Conservation (phyloP, 371 early-diverging fungal species). For the Chytridium lagenaria region DNA sequence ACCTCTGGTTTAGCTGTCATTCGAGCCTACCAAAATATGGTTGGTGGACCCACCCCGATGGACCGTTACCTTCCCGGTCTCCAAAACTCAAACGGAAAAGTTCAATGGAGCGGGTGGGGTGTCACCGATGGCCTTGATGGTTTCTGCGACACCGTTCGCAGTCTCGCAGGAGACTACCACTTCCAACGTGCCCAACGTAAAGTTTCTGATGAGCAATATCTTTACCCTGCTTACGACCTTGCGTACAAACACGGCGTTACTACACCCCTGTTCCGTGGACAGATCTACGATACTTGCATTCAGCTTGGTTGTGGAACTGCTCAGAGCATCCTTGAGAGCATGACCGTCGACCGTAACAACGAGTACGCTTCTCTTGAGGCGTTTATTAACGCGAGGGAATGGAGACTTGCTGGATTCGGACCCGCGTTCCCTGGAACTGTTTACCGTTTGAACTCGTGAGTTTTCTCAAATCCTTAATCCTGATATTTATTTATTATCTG, state of each 20-base stretch:
- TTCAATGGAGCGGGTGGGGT: neutral
- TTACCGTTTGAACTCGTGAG: constrained; percentile 3
- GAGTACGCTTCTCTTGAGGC: neutral
- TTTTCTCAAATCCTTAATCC: too few species aligned
- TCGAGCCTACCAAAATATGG: neutral
- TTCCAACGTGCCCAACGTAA: neutral
- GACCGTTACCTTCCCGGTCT: neutral
- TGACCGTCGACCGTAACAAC: neutral
- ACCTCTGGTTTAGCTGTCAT: neutral
- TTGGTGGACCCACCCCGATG: neutral
- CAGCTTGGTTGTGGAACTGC: constrained; percentile 3
- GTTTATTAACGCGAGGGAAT: neutral
- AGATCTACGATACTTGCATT: constrained; percentile 2
- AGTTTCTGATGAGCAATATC: neutral
- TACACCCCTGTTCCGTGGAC: neutral
- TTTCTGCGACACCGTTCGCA: neutral
- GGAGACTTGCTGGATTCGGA: neutral
- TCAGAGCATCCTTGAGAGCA: neutral
- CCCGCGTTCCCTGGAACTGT: neutral
- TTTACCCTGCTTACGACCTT: constrained; percentile 1
- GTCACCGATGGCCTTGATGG: neutral
- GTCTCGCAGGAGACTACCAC: neutral
- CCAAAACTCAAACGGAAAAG: neutral
- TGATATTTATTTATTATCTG: too few species aligned
- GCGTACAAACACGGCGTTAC: neutral